Base-by-base conservation (phyloP, 805 yeast genomes). In the Nadsonia fulvescens region DNA sequence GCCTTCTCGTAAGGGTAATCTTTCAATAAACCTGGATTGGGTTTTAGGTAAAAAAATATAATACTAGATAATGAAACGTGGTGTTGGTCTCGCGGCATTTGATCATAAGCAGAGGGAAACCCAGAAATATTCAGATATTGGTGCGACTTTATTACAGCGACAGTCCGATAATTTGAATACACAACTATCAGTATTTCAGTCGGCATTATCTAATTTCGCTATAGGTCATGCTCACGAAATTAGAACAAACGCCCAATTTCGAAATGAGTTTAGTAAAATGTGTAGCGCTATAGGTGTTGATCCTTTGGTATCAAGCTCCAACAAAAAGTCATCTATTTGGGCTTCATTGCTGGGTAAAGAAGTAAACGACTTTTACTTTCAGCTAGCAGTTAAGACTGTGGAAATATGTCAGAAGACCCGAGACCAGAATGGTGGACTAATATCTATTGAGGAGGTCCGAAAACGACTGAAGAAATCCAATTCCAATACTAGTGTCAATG, bases 211-310 rank as follows among this genome's bases (percentile, higher is more conserved):
- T n/a, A 66, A 66, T 36, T 79, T 79, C 48, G 81, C 89, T 8
- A 56, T 55, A 20, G 73, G 70, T 12, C 81, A 82, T 43, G 69
- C 71, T 7, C 57, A 58, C 5, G 81, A 75, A 36, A 70, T 83
- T 22, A 51, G 63, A 27, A 57, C 56, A 24, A 72, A 77, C 43
- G 59, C 71, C 1, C 66, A 66, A 30, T 64, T 81, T 39, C 55
- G 91, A 15, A 53, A 61, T 15, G 72, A 77, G 42, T 79, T 82
- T 46, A 68, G 78, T 18, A 62, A 64, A 32, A 70, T 83, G 54
- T 81, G 93, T 40, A 54, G 63, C 4, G 65, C 71, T 37, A 70
- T 82, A 15, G 94, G 94, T 1, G 71, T 82, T 11, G 94, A 83
- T 44, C 89, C 93, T 1, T 46, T 83, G 14, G 55, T 57, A 3